A percentile compares a stretch with the other conserved stretches of the same genome.
Evolutionary conservation across 495 filamentous ascomycete species (phyloP).

Genomic region (Apiosordaria backusii): DNA sequence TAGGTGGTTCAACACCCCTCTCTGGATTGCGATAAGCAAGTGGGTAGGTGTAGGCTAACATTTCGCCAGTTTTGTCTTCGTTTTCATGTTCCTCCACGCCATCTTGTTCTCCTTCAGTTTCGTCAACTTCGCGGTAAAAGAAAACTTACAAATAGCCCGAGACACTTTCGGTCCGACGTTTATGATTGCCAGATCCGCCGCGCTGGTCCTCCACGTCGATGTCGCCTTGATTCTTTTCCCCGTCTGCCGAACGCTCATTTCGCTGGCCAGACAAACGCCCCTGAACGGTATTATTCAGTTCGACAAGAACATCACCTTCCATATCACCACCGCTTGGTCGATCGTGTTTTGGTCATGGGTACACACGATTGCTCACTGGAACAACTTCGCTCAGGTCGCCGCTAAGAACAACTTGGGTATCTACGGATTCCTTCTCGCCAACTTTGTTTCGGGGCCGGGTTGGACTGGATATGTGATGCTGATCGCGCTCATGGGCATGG

Average conservation of each 20-base stretch:
- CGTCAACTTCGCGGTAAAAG: conserved; percentile 70
- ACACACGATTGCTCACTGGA: conserved; percentile 76
- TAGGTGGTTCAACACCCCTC: conserved; percentile 32
- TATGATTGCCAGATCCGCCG: conserved; percentile 66
- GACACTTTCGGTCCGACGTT: conserved; percentile 66
- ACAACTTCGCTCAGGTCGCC: conserved; percentile 72
- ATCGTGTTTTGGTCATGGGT: conserved; percentile 79
- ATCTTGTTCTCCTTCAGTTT: conserved; percentile 71
- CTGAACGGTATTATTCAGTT: conserved; percentile 76
- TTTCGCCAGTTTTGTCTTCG: conserved; percentile 58
- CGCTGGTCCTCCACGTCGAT: conserved; percentile 70
- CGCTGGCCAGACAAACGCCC: conserved; percentile 67
- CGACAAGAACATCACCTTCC: conserved; percentile 79
- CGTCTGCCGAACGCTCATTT: conserved; percentile 75
- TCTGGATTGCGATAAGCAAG: not conserved
- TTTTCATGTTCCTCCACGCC: conserved; percentile 63
- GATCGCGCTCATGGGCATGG: conserved; percentile 63
- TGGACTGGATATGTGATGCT: conserved; percentile 81
- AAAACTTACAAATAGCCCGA: conserved; percentile 59
- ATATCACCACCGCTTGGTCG: conserved; percentile 75
- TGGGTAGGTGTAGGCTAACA: conserved; percentile 21
- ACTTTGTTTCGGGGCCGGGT: conserved; percentile 69
- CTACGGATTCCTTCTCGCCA: conserved; percentile 64
- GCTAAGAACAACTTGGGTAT: conserved; percentile 67
- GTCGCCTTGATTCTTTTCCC: conserved; percentile 72